These are phyloP conservation scores for Phaseolus lunatus DNA, from an alignment of 306 rosid species.

Conservation along the genomic window DNA sequence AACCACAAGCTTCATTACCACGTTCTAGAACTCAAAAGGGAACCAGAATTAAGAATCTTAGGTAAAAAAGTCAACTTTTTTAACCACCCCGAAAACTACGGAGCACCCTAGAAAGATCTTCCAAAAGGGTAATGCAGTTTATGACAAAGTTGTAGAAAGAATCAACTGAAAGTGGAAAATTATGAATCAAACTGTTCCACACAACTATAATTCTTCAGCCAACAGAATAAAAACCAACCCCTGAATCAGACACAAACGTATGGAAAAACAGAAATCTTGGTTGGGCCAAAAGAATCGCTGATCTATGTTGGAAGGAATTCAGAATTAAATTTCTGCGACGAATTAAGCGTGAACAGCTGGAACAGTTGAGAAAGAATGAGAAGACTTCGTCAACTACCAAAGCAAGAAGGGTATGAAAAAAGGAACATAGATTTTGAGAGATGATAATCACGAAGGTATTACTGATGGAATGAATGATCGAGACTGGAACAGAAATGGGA, in stretches of 20 bases:
- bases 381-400: not conserved
- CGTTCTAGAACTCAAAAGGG: constrained; percentile 5
- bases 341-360: not conserved
- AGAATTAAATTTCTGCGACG: not conserved
- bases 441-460: constrained; percentile 29
- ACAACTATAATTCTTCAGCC: constrained; percentile 10
- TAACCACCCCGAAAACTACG: not conserved
- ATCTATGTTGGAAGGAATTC: constrained; percentile 21
- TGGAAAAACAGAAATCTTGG: not conserved
- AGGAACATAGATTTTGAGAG: not conserved
- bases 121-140: constrained; percentile 42
- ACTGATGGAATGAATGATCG: constrained; percentile 12
- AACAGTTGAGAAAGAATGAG: constrained; percentile 6
- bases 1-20: constrained; percentile 82
- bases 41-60: constrained; percentile 13
- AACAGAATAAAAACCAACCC: constrained; percentile 29
- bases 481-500: not conserved
- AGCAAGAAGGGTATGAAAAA: not conserved
- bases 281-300: constrained; percentile 13
- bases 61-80: constrained; percentile 43
- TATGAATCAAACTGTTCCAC: constrained; percentile 9
- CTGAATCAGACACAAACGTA: not conserved
- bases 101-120: constrained; percentile 43
- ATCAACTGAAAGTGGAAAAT: constrained; percentile 17
- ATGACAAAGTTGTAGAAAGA: not conserved